A percentile compares a stretch with the other conserved stretches of the same genome.
Conservation (phyloP, 768 basidiomycete species). For the Lentinula guzmanii region DNA sequence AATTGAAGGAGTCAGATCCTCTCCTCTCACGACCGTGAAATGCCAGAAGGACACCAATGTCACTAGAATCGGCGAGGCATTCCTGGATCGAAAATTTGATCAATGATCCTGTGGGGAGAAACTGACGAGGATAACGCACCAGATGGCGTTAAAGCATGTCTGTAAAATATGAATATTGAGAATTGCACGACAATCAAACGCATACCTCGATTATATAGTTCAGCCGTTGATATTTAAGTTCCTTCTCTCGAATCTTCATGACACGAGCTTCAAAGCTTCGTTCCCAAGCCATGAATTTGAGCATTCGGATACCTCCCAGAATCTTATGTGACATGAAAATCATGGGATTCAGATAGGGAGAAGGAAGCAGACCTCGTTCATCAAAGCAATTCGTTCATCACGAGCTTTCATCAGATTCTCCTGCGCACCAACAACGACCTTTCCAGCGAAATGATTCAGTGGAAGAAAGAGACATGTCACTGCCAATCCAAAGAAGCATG, state of each 20-base stretch:
- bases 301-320: constrained; percentile 84
- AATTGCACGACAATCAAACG: neutral
- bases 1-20: constrained; percentile 72
- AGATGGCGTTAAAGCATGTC: constrained; percentile 44
- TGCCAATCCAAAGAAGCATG: constrained; percentile 72
- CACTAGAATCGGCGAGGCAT: constrained; percentile 48
- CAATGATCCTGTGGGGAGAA: neutral
- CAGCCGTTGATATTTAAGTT: constrained; percentile 77
- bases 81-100: constrained; percentile 26
- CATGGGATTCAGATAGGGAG: neutral
- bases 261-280: constrained; percentile 80
- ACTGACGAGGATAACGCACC: constrained; percentile 19
- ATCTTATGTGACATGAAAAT: constrained; percentile 37
- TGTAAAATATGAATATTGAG: constrained; percentile 11
- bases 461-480: constrained; percentile 70
- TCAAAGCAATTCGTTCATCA: constrained; percentile 84
- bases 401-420: constrained; percentile 89
- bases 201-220: constrained; percentile 83
- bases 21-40: constrained; percentile 64
- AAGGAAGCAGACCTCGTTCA: constrained; percentile 58
- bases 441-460: constrained; percentile 80
- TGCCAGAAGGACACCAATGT: constrained; percentile 63
- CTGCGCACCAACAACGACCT: constrained; percentile 70
- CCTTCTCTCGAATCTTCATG: constrained; percentile 67
- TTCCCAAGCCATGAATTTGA: constrained; percentile 97